These are phyloP conservation scores for Trametes maxima DNA, from an alignment of 768 basidiomycete genomes.

Conservation along the genomic window DNA sequence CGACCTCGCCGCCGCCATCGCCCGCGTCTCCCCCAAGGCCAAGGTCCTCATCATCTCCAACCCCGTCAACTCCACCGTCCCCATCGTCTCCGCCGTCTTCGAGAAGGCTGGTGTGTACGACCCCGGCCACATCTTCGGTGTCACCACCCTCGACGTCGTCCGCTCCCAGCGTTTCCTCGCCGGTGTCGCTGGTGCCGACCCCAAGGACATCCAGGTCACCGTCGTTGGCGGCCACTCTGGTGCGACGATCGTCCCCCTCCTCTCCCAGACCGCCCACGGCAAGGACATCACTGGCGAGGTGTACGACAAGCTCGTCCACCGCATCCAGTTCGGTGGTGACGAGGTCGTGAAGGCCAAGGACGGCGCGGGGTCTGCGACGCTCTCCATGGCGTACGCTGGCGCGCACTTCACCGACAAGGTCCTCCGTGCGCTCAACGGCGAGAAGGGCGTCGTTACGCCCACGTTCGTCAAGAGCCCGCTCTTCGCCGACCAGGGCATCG, in stretches of 20 bases:
- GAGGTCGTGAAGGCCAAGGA: slow-evolving; percentile 99
- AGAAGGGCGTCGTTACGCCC: slow-evolving; percentile 72
- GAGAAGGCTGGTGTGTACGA: slow-evolving; percentile 92
- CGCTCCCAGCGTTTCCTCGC: slow-evolving; percentile 91
- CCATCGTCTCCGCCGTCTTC: slow-evolving; percentile 91
- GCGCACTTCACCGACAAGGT: slow-evolving; percentile 68
- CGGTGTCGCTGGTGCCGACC: slow-evolving; percentile 64
- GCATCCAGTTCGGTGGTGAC: slow-evolving; percentile 98
- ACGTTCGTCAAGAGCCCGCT: slow-evolving; percentile 90
- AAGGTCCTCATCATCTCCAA: slow-evolving; percentile 97
- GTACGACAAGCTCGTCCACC: slow-evolving; percentile 79
- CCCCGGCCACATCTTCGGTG: slow-evolving; percentile 88
- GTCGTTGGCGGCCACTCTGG: slow-evolving; percentile 97
- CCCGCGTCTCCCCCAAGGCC: slow-evolving; percentile 86
- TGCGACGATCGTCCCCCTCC: slow-evolving; percentile 94
- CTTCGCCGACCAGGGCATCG: slow-evolving; percentile 81
- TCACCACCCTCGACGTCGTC: slow-evolving; percentile 98
- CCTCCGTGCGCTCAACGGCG: slow-evolving; percentile 64
- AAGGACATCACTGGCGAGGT: slow-evolving; percentile 74
- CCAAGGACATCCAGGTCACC: slow-evolving; percentile 69
- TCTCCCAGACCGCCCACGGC: slow-evolving; percentile 78
- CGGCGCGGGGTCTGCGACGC: slow-evolving; percentile 73
- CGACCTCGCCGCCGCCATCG: slow-evolving; percentile 88
- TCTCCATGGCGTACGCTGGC: slow-evolving; percentile 79
- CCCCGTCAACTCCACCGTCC: slow-evolving; percentile 98